phyloP scores from a whole-genome alignment of 257 asterid genomes.

The Capsicum pubescens region DNA sequence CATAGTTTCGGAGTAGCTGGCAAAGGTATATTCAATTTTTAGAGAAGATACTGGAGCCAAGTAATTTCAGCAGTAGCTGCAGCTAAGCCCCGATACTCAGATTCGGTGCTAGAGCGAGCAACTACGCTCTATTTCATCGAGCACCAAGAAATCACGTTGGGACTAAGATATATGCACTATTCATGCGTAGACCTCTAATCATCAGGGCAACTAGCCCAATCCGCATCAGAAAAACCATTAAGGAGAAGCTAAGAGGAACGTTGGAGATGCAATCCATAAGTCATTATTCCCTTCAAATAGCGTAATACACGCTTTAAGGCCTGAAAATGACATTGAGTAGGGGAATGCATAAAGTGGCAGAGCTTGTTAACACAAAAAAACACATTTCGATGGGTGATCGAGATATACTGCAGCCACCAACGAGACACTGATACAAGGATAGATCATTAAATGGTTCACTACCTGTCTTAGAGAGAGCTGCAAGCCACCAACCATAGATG shows the following conservation, averaged over 20 bases:
- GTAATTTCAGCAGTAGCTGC: neutral
- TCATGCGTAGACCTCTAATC: neutral
- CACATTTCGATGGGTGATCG: neutral
- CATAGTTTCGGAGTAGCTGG: neutral
- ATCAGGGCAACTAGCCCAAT: no score
- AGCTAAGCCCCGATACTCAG: neutral
- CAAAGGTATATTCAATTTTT: neutral
- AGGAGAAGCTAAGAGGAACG: neutral
- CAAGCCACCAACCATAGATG: neutral
- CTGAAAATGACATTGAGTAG: neutral
- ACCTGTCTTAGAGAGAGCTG: neutral
- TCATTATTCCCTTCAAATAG: neutral
- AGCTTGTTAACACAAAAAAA: no score
- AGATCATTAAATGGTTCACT: neutral
- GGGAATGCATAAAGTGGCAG: neutral
- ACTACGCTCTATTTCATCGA: neutral
- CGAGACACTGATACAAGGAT: neutral
- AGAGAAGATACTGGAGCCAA: neutral
- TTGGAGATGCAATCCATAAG: neutral
- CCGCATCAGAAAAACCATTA: neutral
- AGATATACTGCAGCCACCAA: neutral
- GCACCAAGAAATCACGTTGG: neutral
- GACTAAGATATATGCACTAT: neutral
- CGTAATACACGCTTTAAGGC: neutral
- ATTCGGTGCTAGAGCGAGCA: neutral